phyloP scores from a whole-genome alignment of 2,329 filamentous ascomycete genomes.

The Penicillium sclerotigenum region DNA sequence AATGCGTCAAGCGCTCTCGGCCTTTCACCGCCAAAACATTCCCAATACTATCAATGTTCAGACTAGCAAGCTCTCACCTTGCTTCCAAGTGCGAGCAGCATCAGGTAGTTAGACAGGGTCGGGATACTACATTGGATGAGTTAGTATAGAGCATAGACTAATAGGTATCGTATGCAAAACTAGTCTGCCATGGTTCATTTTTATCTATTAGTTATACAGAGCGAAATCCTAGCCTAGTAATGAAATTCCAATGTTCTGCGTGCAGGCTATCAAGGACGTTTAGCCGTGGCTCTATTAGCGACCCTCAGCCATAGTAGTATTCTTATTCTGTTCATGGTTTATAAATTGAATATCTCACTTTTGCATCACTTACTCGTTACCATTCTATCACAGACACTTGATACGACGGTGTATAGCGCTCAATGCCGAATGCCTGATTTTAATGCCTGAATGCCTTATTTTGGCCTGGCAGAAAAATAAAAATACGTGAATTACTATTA shows the following conservation, averaged over 20 bases:
- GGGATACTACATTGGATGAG: not conserved
- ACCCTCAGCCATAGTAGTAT: not conserved
- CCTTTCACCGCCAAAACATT: not conserved
- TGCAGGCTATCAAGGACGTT: not conserved
- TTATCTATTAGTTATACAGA: not conserved
- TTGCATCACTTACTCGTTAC: not conserved
- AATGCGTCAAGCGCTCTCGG: constrained; percentile 15
- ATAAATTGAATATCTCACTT: not conserved
- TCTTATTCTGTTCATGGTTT: not conserved
- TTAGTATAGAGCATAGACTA: not conserved
- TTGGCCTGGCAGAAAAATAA: too few species aligned
- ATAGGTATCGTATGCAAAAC: not conserved
- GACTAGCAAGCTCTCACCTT: not conserved
- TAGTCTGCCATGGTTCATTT: not conserved
- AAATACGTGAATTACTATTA: too few species aligned
- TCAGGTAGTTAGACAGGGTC: not conserved
- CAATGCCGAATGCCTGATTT: too few species aligned
- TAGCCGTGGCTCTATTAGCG: not conserved
- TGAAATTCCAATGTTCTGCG: not conserved
- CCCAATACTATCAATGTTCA: not conserved
- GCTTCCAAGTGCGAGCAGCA: not conserved
- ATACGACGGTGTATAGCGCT: too few species aligned
- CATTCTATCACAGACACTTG: too few species aligned
- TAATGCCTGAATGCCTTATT: too few species aligned
- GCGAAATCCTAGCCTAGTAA: not conserved